phyloP scores from a whole-genome alignment of 768 basidiomycete species.

The Mycena filopes region DNA sequence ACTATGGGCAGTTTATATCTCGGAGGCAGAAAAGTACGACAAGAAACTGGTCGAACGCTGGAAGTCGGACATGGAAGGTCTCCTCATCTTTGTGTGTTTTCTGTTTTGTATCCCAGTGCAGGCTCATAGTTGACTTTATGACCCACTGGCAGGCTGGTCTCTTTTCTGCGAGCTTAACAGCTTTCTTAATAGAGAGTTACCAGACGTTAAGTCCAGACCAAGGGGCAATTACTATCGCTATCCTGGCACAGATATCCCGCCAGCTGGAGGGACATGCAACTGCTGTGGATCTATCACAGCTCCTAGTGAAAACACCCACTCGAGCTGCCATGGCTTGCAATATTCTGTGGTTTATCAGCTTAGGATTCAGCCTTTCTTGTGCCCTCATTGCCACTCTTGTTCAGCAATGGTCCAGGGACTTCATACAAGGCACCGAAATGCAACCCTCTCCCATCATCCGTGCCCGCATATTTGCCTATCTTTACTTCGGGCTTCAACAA shows the following conservation, averaged over 20 bases:
- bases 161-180: conserved; percentile 19
- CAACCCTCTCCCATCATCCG: conserved; percentile 7
- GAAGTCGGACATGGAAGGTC: conserved; percentile 19
- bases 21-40: conserved; percentile 21
- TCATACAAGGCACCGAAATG: background rate
- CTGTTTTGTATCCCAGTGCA: too few relatives aligned
- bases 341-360: conserved; percentile 13
- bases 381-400: conserved; percentile 19
- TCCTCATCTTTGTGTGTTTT: conserved; percentile 19
- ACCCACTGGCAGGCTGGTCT: conserved; percentile 5
- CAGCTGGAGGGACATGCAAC: background rate
- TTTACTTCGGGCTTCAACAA: conserved; percentile 11
- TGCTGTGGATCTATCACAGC: background rate
- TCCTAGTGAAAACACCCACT: background rate
- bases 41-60: conserved; percentile 16
- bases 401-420: conserved; percentile 18
- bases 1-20: conserved; percentile 20
- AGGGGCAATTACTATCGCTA: background rate
- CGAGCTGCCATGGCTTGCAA: conserved; percentile 5
- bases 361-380: too few relatives aligned
- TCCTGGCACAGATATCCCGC: conserved; percentile 1
- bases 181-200: conserved; percentile 20
- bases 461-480: too few relatives aligned
- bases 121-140: background rate
- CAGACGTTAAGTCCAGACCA: background rate